These are phyloP conservation scores for Mycena filopes DNA, from an alignment of 768 basidiomycete species.

Conservation along the genomic window DNA sequence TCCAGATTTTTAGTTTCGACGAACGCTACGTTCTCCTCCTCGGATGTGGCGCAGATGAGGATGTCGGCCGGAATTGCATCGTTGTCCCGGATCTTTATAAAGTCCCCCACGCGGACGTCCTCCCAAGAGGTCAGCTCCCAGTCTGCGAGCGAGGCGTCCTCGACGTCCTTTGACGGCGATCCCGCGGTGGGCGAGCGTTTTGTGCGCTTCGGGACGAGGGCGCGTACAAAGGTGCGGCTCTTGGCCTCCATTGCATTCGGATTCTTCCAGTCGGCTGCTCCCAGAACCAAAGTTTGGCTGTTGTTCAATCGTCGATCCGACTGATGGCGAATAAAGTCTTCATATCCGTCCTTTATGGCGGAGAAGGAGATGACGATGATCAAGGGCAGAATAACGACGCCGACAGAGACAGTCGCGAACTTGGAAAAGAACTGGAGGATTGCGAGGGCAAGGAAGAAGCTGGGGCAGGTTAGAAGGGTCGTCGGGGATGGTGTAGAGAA, in stretches of 20 bases:
- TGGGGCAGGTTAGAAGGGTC: constrained; percentile 32
- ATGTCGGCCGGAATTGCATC: constrained; percentile 79
- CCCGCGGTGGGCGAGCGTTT: constrained; percentile 7
- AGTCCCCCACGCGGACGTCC: constrained; percentile 90
- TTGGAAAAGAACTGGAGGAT: constrained; percentile 53
- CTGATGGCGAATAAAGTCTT: constrained; percentile 97
- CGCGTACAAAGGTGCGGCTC: constrained; percentile 86
- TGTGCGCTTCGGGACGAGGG: constrained; percentile 45
- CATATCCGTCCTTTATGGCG: constrained; percentile 93
- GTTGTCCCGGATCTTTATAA: constrained; percentile 77
- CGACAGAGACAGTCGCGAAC: constrained; percentile 95
- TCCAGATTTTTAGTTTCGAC: constrained; percentile 98
- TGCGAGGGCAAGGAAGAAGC: constrained; percentile 49
- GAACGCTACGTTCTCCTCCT: constrained; percentile 91
- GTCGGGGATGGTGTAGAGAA: constrained; percentile 13
- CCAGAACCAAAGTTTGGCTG: constrained; percentile 70
- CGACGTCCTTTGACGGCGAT: constrained; percentile 33
- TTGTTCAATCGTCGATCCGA: constrained; percentile 90
- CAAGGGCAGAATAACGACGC: constrained; percentile 90
- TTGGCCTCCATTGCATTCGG: constrained; percentile 80
- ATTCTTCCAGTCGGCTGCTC: constrained; percentile 74
- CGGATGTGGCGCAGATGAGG: constrained; percentile 75
- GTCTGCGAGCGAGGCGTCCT: constrained; percentile 29
- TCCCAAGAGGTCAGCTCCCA: constrained; percentile 84
- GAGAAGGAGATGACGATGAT: constrained; percentile 89